Percentiles rank a stretch among this genome's conserved stretches.
Evolutionary conservation across 2,329 filamentous ascomycete species (phyloP).

Genomic region (Diaporthe caulivora): DNA sequence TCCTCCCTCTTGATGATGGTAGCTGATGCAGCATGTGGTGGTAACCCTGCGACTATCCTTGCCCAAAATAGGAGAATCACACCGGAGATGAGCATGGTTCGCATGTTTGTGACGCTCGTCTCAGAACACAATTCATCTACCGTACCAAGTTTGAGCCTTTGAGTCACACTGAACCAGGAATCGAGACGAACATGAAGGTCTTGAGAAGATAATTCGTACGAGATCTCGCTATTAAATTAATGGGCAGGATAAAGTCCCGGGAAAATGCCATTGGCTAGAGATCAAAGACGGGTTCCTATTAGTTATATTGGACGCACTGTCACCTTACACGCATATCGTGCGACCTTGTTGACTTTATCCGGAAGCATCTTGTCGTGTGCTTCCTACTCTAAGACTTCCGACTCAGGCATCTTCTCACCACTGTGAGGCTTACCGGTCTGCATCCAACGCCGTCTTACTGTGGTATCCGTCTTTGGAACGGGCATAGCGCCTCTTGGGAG

Average conservation of each 20-base stretch:
- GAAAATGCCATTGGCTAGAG: not conserved
- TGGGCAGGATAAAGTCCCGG: conserved; percentile 26
- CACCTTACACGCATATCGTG: conserved; percentile 4
- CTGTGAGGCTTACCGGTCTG: too few relatives aligned
- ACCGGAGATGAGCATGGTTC: conserved; percentile 10
- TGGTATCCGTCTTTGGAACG: too few relatives aligned
- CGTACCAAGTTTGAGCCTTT: not conserved
- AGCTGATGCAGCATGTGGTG: conserved; percentile 13
- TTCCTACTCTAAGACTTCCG: too few relatives aligned
- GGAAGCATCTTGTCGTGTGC: too few relatives aligned
- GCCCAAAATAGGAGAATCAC: not conserved
- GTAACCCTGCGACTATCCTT: conserved; percentile 7
- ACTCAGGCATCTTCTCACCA: too few relatives aligned
- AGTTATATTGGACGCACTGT: not conserved
- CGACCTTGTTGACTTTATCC: not conserved
- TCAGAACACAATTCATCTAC: not conserved
- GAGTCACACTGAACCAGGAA: not conserved
- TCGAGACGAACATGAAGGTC: not conserved
- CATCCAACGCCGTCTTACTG: too few relatives aligned
- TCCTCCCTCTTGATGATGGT: conserved; percentile 24
- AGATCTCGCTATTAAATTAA: conserved; percentile 7
- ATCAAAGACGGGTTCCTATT: not conserved
- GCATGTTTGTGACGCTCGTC: not conserved
- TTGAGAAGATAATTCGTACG: not conserved
- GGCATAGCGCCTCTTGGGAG: too few relatives aligned